Evolutionary conservation across 1,284 basidiomycete species (phyloP).

Genomic region (Tilletia indica): DNA sequence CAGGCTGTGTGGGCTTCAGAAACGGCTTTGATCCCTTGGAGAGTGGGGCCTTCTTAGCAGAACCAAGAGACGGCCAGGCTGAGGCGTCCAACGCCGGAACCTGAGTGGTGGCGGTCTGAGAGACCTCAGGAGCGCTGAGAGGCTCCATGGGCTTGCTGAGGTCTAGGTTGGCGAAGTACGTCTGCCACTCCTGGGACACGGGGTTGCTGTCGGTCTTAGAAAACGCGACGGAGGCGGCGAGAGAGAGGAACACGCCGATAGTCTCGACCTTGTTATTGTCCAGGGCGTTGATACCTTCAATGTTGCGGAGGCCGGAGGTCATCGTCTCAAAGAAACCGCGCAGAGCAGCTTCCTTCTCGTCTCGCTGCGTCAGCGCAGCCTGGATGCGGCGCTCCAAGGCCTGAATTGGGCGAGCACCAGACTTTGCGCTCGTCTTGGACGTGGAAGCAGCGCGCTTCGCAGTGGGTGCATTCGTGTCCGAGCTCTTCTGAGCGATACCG

Average conservation of each 20-base stretch:
- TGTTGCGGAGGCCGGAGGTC: background rate
- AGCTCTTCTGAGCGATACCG: too few relatives aligned
- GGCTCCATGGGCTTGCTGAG: background rate
- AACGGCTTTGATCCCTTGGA: too few relatives aligned
- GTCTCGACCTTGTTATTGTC: background rate
- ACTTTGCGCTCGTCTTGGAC: background rate
- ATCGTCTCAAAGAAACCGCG: background rate
- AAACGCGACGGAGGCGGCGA: background rate
- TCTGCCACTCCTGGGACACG: background rate
- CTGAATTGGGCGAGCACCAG: background rate
- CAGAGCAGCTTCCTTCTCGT: background rate
- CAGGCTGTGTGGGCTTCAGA: background rate
- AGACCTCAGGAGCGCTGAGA: background rate
- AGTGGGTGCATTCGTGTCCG: background rate
- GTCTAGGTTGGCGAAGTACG: background rate
- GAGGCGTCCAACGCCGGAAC: background rate
- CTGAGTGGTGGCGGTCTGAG: background rate
- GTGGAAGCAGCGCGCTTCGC: background rate
- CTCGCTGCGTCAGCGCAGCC: background rate
- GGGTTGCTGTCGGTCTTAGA: background rate
- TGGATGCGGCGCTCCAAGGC: background rate
- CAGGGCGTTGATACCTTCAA: background rate
- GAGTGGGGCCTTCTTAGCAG: background rate
- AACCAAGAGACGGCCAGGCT: too few relatives aligned
- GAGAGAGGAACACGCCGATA: background rate